These are phyloP conservation scores for Ophiocytium majus DNA, from an alignment of 352 stramenopile species.

Conservation along the genomic window DNA sequence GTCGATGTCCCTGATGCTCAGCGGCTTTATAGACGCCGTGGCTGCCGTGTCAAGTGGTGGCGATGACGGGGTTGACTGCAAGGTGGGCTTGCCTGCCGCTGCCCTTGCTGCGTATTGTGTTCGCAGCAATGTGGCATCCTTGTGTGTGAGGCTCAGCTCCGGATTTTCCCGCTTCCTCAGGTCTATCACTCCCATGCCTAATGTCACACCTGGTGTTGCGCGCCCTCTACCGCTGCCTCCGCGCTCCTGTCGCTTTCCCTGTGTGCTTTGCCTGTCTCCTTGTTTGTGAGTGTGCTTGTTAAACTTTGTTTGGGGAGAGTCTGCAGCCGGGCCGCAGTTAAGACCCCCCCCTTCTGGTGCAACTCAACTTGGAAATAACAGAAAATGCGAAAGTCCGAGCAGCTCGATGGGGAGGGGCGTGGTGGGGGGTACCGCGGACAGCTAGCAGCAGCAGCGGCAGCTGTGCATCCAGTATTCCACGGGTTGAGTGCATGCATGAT, in stretches of 20 bases:
- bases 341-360: not conserved
- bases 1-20: not conserved
- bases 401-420: no score
- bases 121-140: not conserved
- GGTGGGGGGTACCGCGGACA: no score
- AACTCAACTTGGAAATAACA: slow-evolving; percentile 1
- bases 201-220: not conserved
- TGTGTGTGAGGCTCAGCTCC: not conserved
- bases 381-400: no score
- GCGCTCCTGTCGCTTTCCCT: no score
- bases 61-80: not conserved
- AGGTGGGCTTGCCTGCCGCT: not conserved
- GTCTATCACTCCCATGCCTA: not conserved
- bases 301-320: not conserved
- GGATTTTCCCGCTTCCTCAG: not conserved
- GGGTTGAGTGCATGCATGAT: no score
- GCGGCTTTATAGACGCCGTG: not conserved
- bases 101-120: not conserved
- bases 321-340: not conserved
- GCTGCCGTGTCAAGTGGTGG: not conserved
- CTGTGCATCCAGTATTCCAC: no score
- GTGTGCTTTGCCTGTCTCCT: not conserved
- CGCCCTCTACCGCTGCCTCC: no score
- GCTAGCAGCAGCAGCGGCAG: no score
- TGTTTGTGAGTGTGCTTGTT: not conserved